phyloP scores from a whole-genome alignment of 257 asterid species.

The Thymus quinquecostatus region DNA sequence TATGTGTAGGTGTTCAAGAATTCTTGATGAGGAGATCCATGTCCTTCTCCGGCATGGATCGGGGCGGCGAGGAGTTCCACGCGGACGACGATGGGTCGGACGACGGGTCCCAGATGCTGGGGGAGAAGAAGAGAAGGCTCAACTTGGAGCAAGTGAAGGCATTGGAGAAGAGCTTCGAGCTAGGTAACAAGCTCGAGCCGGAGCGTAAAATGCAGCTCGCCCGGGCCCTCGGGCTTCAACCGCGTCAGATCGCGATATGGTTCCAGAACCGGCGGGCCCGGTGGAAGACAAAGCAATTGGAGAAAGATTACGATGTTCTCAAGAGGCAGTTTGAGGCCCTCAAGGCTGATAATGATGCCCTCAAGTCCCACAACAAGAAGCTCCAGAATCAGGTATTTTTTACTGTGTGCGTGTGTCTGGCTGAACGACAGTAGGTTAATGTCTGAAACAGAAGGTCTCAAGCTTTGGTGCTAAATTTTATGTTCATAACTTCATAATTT shows the following conservation, averaged over 20 bases:
- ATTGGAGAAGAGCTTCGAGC: conserved; percentile 83
- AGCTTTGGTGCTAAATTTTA: too few species aligned
- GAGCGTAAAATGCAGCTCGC: conserved; percentile 84
- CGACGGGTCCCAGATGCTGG: conserved; percentile 66
- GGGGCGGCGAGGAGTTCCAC: conserved; percentile 54
- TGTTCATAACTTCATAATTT: too few species aligned
- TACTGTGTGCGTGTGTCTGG: too few species aligned
- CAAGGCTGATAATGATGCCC: conserved; percentile 70
- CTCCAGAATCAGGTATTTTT: conserved; percentile 63
- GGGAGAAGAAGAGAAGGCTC: conserved; percentile 84
- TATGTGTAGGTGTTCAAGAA: conserved; percentile 43
- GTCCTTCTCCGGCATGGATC: conserved; percentile 73
- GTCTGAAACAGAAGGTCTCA: too few species aligned
- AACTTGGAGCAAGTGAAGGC: conserved; percentile 85
- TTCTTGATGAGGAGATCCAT: conserved; percentile 74
- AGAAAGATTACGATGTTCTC: conserved; percentile 74
- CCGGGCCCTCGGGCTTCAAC: conserved; percentile 75
- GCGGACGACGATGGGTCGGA: conserved; percentile 68
- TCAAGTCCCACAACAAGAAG: conserved; percentile 68
- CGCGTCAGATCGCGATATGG: conserved; percentile 88
- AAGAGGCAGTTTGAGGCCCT: conserved; percentile 67
- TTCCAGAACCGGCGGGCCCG: conserved; percentile 91
- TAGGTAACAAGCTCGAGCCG: conserved; percentile 78
- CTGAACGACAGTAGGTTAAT: too few species aligned
- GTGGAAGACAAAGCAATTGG: conserved; percentile 84